Evolutionary conservation across 805 yeast species (phyloP).

Genomic region (Cyberlindnera mississippiensis): DNA sequence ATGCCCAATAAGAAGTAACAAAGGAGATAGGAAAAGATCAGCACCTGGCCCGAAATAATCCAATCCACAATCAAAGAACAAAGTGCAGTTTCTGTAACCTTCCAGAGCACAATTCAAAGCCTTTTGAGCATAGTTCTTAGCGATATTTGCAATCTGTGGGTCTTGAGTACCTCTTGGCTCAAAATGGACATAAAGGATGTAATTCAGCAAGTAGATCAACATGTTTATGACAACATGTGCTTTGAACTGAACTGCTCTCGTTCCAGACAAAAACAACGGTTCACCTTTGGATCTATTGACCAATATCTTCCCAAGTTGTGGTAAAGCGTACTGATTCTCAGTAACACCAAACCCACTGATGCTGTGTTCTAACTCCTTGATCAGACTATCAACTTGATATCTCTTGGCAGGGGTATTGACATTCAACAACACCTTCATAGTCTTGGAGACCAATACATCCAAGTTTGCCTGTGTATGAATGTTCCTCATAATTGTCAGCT

Average conservation of each 20-base stretch:
- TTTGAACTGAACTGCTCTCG: constrained; percentile 37
- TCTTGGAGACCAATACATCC: constrained; percentile 39
- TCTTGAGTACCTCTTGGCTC: constrained; percentile 39
- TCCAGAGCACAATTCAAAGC: constrained; percentile 41
- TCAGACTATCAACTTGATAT: constrained; percentile 36
- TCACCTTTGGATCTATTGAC: constrained; percentile 23
- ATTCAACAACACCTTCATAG: constrained; percentile 35
- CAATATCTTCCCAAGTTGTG: constrained; percentile 30
- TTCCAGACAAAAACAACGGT: constrained; percentile 28
- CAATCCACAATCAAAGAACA: constrained; percentile 36
- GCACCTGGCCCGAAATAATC: constrained; percentile 36
- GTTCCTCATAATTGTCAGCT: constrained; percentile 44
- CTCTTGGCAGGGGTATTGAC: constrained; percentile 39
- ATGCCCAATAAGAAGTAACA: constrained; percentile 49
- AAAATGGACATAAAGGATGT: constrained; percentile 42
- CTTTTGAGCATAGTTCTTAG: constrained; percentile 39
- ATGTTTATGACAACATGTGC: constrained; percentile 41
- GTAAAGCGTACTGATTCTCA: constrained; percentile 32
- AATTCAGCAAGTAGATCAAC: constrained; percentile 47
- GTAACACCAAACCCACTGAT: constrained; percentile 29
- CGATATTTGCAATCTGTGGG: constrained; percentile 30
- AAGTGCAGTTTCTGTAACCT: constrained; percentile 38
- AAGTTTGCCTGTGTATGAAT: constrained; percentile 44
- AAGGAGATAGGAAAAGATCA: constrained; percentile 47
- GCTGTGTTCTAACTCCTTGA: constrained; percentile 30